Evolutionary conservation across 257 asterid genomes (phyloP).

Genomic region (Scutellaria baicalensis): DNA sequence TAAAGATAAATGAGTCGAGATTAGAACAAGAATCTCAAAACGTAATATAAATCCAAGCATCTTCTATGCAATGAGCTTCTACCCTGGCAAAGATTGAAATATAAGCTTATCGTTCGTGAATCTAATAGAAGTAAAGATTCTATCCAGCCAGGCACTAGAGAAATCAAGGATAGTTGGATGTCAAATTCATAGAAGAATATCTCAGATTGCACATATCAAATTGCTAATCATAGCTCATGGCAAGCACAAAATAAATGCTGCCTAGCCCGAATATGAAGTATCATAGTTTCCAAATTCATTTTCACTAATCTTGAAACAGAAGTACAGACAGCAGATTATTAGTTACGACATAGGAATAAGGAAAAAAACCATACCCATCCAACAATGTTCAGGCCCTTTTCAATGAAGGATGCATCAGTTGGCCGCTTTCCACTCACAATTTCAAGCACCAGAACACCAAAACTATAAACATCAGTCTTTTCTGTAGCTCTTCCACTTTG

Average conservation of each 20-base stretch:
- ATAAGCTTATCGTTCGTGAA: not conserved
- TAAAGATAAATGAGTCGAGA: not conserved
- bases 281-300: not conserved
- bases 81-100: not conserved
- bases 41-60: not conserved
- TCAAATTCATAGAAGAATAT: not conserved
- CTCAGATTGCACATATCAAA: not conserved
- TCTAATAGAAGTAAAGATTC: not conserved
- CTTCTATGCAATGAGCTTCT: not conserved
- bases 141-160: not conserved
- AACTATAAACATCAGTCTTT: constrained; percentile 82
- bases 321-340: not conserved
- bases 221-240: not conserved
- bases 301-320: not conserved
- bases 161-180: not conserved
- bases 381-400: constrained; percentile 28
- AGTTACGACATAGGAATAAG: not conserved
- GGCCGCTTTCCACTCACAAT: constrained; percentile 55
- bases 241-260: not conserved
- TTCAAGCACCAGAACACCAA: constrained; percentile 82
- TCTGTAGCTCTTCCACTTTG: constrained; percentile 88
- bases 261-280: not conserved
- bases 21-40: not conserved
- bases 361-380: constrained; percentile 29
- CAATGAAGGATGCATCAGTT: constrained; percentile 29